Percentiles rank a stretch among this genome's conserved stretches.
phyloP scores from a whole-genome alignment of 2,329 filamentous ascomycete genomes.

The Botrytis paeoniae region DNA sequence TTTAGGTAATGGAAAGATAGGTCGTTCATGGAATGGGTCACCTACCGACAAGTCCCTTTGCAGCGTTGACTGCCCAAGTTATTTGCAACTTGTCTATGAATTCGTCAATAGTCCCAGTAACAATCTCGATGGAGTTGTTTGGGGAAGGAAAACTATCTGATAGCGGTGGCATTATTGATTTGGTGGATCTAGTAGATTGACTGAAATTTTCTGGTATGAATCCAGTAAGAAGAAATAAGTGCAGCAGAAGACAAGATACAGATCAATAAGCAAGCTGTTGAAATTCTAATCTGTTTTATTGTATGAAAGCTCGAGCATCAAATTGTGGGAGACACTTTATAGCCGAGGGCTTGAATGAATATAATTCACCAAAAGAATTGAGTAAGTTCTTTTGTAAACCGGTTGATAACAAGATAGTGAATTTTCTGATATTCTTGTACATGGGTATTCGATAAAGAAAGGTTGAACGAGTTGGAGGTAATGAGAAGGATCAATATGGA shows the following conservation, averaged over 20 bases:
- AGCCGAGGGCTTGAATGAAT: not conserved
- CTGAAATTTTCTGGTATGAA: not conserved
- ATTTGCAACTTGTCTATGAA: not conserved
- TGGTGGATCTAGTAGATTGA: not conserved
- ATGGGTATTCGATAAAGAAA: not conserved
- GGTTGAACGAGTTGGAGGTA: not conserved
- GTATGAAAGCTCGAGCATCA: not conserved
- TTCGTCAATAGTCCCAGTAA: not conserved
- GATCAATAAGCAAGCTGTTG: not conserved
- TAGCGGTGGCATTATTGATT: not conserved
- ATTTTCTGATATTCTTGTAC: not conserved
- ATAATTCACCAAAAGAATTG: not conserved
- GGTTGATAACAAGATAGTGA: not conserved
- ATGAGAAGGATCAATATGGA: not conserved
- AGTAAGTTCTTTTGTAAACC: not conserved
- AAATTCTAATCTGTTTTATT: not conserved
- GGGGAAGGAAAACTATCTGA: not conserved
- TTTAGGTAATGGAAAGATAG: too few species aligned
- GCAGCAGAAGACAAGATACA: not conserved
- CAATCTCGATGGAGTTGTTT: not conserved
- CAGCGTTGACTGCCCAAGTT: not conserved
- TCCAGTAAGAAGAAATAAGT: not conserved
- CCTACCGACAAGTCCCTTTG: not conserved
- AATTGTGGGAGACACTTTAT: not conserved
- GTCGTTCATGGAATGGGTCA: not conserved